Conservation (phyloP, 2,329 filamentous ascomycete species). For the Venturiaceae sp. region DNA sequence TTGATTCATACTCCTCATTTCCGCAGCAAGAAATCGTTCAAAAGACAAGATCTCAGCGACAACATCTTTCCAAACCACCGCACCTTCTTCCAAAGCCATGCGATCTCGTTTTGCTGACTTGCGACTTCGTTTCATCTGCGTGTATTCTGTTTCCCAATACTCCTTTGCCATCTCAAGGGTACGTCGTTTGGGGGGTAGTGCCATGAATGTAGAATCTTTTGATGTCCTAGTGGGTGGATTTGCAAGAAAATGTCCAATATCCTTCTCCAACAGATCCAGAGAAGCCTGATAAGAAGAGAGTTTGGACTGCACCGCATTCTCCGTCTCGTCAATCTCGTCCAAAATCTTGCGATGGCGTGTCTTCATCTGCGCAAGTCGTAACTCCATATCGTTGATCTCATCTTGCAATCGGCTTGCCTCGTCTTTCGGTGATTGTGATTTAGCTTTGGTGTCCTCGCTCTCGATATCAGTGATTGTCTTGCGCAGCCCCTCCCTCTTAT, state of each 20-base stretch:
- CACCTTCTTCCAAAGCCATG: slow-evolving; percentile 57
- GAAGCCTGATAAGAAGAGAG: slow-evolving; percentile 62
- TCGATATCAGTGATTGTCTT: slow-evolving; percentile 48
- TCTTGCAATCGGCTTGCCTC: slow-evolving; percentile 45
- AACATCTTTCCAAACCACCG: slow-evolving; percentile 54
- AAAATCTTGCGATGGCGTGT: slow-evolving; percentile 49
- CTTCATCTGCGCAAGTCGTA: slow-evolving; percentile 52
- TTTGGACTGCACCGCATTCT: slow-evolving; percentile 59
- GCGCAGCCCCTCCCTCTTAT: slow-evolving; percentile 45
- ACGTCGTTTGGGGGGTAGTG: slow-evolving; percentile 52
- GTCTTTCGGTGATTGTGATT: slow-evolving; percentile 39
- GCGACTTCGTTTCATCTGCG: slow-evolving; percentile 44
- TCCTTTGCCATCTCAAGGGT: slow-evolving; percentile 61
- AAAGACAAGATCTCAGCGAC: slow-evolving; percentile 52
- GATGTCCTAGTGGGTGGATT: slow-evolving; percentile 38
- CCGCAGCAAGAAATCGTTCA: slow-evolving; percentile 50
- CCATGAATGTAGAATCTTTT: slow-evolving; percentile 41
- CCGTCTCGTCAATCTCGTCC: slow-evolving; percentile 50
- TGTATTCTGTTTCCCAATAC: slow-evolving; percentile 59
- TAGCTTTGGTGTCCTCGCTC: slow-evolving; percentile 41
- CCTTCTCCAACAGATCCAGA: slow-evolving; percentile 53
- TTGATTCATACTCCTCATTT: slow-evolving; percentile 20
- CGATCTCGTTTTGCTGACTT: slow-evolving; percentile 51
- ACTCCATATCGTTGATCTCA: slow-evolving; percentile 58
- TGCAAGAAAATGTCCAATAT: slow-evolving; percentile 50